These are phyloP conservation scores for Pseudogymnoascus sp. DNA, from an alignment of 2,329 filamentous ascomycete genomes.

Conservation along the genomic window DNA sequence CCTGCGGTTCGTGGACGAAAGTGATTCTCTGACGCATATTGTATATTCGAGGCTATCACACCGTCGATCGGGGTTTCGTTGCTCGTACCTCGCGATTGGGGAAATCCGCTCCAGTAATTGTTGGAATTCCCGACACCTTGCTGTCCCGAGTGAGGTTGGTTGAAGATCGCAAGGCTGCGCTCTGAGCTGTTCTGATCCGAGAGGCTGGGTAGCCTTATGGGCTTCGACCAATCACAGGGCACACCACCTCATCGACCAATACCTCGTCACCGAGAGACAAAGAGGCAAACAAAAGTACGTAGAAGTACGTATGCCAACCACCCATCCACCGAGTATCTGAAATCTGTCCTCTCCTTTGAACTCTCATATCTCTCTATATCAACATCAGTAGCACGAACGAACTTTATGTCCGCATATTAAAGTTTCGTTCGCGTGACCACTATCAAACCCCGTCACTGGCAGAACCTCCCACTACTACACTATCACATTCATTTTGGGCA, in stretches of 20 bases:
- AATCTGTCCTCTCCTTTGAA: neutral
- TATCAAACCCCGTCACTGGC: neutral
- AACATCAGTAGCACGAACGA: neutral
- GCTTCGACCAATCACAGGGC: neutral
- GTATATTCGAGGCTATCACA: neutral
- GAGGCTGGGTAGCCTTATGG: neutral
- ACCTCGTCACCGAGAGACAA: neutral
- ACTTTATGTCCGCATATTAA: neutral
- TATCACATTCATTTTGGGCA: neutral
- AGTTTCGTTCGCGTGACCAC: neutral
- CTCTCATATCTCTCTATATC: neutral
- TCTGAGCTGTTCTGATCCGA: neutral
- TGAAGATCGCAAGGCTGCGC: neutral
- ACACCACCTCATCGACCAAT: neutral
- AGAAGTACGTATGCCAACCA: neutral
- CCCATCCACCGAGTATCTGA: neutral
- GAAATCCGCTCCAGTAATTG: neutral
- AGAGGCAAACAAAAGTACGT: neutral
- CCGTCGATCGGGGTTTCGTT: neutral
- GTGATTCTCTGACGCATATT: conserved; percentile 72
- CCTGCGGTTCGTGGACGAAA: conserved; percentile 60
- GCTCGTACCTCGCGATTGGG: neutral
- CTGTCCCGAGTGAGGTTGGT: neutral
- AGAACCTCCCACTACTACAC: neutral
- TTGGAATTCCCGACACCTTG: neutral